These are phyloP conservation scores for Ceratobasidium sp. DNA, from an alignment of 1,284 basidiomycete genomes.

Conservation along the genomic window DNA sequence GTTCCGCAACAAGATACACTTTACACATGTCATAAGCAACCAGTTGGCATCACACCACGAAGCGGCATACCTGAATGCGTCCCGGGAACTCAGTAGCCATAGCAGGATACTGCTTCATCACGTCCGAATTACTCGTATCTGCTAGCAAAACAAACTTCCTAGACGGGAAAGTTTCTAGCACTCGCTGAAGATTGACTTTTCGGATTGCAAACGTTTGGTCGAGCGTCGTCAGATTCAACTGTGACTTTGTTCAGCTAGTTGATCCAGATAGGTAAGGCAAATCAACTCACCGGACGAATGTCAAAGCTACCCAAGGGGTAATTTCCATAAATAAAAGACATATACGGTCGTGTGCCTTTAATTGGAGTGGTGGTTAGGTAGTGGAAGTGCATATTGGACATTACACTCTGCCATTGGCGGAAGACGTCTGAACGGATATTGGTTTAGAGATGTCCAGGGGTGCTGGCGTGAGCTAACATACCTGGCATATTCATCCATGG, in stretches of 20 bases:
- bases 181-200: slow-evolving; percentile 40
- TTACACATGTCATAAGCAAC: not conserved
- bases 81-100: slow-evolving; percentile 44
- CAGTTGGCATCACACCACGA: not conserved
- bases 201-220: slow-evolving; percentile 44
- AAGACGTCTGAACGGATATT: slow-evolving; percentile 7
- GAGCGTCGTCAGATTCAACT: slow-evolving; percentile 43
- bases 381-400: slow-evolving; percentile 46
- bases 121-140: slow-evolving; percentile 44
- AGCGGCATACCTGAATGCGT: slow-evolving; percentile 33
- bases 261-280: not conserved
- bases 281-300: slow-evolving; percentile 28
- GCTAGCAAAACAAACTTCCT: slow-evolving; percentile 46
- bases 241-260: not conserved
- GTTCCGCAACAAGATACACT: slow-evolving; percentile 47
- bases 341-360: slow-evolving; percentile 40
- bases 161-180: slow-evolving; percentile 45
- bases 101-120: slow-evolving; percentile 45
- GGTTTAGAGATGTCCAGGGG: not conserved
- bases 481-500: slow-evolving; percentile 47
- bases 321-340: slow-evolving; percentile 43
- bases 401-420: slow-evolving; percentile 17
- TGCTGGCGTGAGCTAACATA: slow-evolving; percentile 9
- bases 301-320: slow-evolving; percentile 47
- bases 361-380: slow-evolving; percentile 46